Base-by-base conservation (phyloP, 176 grass and related monocot genomes). In the Dendrocalamus sinicus region DNA sequence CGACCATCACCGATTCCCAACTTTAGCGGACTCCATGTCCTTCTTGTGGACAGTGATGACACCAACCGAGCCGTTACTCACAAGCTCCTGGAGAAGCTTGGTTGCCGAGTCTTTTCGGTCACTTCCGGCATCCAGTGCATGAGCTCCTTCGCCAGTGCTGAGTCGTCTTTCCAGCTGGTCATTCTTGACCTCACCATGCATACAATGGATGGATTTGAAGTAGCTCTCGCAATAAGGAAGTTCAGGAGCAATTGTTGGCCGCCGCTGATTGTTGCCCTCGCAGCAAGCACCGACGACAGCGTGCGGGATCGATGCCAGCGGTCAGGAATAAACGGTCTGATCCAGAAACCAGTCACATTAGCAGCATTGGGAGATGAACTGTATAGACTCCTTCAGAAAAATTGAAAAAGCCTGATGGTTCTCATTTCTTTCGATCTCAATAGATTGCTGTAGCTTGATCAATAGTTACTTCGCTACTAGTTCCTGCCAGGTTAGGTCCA, bases 351-450 rank as follows among this genome's bases (percentile, higher is more conserved):
- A 3, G 66, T 91, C 30, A 96, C 92, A 8, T 75, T 94, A 69
- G 80, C 76, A 45, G 78, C 86, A 45, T 79, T 99, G 85, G 90
- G 91, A 63, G 96, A 94, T 55, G 94, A 99, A 84, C 78, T 99
- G 72, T 94, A 92, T 81, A 99, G 93, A 89, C 92, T 92, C 48
- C 91, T 99, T 86, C 93, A 94, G 71, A 91, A 84, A 81, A 92
- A 89, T 61, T 99, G 83, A 95, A 81, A 82, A 80, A 83, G 28
- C 66, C 70, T 77, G 48, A 87, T 76, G 79, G 73, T 86, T 90
- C 73, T 67, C 66, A 71, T 72, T 90, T 78, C 59, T 73, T 78
- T 88, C 66, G 28, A 54, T 88, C 62, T 62, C 30, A 75, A 77
- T 83, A 78, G 88, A 86, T 83, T 90, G 39, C 22, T 83, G 73